Conservation (phyloP, 805 yeast genomes). For the Priceomyces medius region DNA sequence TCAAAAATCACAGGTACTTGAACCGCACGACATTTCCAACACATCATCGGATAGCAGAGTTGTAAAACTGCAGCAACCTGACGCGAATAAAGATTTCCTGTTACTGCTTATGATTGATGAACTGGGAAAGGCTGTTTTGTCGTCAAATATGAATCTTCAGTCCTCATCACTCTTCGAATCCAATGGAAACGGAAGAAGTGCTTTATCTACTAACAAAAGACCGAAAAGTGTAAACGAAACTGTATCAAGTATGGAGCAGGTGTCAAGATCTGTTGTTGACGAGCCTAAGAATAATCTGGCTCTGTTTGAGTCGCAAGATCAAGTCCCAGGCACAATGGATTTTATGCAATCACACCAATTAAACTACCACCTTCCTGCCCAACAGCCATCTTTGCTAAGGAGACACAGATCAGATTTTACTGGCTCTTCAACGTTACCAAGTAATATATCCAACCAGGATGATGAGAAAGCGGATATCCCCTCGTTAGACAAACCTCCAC, state of each 20-base stretch:
- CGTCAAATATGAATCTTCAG: constrained; percentile 18
- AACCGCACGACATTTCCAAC: neutral
- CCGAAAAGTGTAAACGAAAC: neutral
- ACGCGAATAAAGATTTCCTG: constrained; percentile 21
- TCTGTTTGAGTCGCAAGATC: neutral
- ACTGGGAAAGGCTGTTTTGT: constrained; percentile 40
- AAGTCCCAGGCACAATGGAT: neutral
- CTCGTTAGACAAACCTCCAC: constrained; percentile 19
- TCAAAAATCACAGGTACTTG: neutral
- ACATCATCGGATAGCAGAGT: neutral
- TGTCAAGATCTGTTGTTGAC: constrained; percentile 8
- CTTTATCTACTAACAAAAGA: constrained; percentile 1
- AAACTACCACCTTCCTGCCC: neutral
- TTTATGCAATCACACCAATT: neutral
- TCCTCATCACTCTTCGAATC: neutral
- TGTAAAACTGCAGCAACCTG: neutral
- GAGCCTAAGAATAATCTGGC: neutral
- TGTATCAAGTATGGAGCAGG: constrained; percentile 27
- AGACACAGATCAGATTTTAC: constrained; percentile 26
- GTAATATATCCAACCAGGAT: neutral
- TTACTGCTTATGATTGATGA: constrained; percentile 40
- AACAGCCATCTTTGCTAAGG: constrained; percentile 14
- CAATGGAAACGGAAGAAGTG: neutral
- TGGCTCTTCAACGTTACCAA: constrained; percentile 7
- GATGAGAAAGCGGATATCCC: constrained; percentile 4